These are phyloP conservation scores for Phialophora expanda DNA, from an alignment of 2,329 filamentous ascomycete genomes.

Conservation along the genomic window DNA sequence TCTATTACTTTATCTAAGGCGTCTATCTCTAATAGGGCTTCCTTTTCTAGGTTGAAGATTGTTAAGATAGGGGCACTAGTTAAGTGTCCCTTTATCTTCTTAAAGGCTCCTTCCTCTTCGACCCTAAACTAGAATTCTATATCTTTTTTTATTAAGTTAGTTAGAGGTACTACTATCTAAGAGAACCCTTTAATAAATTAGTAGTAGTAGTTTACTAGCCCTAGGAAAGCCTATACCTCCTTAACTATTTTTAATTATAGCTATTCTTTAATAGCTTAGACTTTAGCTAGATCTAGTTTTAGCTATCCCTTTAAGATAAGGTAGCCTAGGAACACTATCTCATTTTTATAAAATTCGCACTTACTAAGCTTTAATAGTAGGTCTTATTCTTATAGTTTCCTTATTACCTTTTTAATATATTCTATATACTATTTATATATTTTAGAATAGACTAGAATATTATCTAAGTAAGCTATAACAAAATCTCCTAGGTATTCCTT, in stretches of 20 bases:
- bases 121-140: neutral
- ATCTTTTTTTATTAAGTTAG: slow-evolving; percentile 2
- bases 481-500: no score
- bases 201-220: slow-evolving; percentile 1
- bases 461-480: no score
- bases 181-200: slow-evolving; percentile 8
- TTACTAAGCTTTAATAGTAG: no score
- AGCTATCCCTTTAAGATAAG: no score
- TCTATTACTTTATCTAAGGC: slow-evolving; percentile 24
- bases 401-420: no score
- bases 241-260: slow-evolving; percentile 2
- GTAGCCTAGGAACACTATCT: no score
- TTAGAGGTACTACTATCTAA: neutral
- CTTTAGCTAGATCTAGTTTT: no score
- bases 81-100: neutral
- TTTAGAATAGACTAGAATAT: no score
- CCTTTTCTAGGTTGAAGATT: no score
- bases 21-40: slow-evolving; percentile 33
- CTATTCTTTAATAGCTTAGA: neutral
- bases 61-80: slow-evolving; percentile 20
- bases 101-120: slow-evolving; percentile 23
- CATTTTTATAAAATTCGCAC: no score
- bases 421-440: no score
- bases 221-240: neutral
- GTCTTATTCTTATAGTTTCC: no score